Evolutionary conservation across 805 yeast genomes (phyloP).

Genomic region (Cyberlindnera maclurae): DNA sequence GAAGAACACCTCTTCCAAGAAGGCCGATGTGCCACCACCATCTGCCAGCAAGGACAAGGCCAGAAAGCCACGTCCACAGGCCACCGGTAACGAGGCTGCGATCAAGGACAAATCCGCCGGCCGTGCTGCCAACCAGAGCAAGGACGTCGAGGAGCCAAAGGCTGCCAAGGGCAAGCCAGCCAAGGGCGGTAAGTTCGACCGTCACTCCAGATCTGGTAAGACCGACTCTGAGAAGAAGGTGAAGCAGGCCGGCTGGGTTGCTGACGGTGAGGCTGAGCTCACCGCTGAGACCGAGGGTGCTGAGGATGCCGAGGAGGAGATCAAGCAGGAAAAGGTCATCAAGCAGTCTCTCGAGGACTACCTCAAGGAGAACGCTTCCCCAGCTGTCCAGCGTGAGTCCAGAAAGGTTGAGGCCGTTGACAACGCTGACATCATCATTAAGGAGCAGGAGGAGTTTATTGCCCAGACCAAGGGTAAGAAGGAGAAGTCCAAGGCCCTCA

Average conservation of each 20-base stretch:
- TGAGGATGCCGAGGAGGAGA: conserved; percentile 41
- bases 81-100: conserved; percentile 87
- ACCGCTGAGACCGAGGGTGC: conserved; percentile 57
- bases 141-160: conserved; percentile 46
- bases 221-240: conserved; percentile 79
- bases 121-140: conserved; percentile 46
- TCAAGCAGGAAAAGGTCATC: conserved; percentile 37
- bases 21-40: conserved; percentile 76
- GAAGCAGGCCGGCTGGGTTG: conserved; percentile 80
- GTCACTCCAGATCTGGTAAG: conserved; percentile 80
- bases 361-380: conserved; percentile 60
- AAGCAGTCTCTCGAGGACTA: conserved; percentile 79
- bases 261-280: conserved; percentile 61
- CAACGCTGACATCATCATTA: conserved; percentile 55
- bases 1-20: conserved; percentile 79
- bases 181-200: conserved; percentile 56
- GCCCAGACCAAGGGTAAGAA: conserved; percentile 61
- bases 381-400: conserved; percentile 39
- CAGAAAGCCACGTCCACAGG: conserved; percentile 59
- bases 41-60: conserved; percentile 77
- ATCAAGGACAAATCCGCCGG: conserved; percentile 68
- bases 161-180: conserved; percentile 39
- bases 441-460: conserved; percentile 54
- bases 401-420: conserved; percentile 30
- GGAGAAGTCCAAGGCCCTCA: conserved; percentile 62